Evolutionary conservation across 306 rosid genomes (phyloP), one percentile per base, ranked within the genome.

Genomic region (Vachellia collinsii): DNA sequence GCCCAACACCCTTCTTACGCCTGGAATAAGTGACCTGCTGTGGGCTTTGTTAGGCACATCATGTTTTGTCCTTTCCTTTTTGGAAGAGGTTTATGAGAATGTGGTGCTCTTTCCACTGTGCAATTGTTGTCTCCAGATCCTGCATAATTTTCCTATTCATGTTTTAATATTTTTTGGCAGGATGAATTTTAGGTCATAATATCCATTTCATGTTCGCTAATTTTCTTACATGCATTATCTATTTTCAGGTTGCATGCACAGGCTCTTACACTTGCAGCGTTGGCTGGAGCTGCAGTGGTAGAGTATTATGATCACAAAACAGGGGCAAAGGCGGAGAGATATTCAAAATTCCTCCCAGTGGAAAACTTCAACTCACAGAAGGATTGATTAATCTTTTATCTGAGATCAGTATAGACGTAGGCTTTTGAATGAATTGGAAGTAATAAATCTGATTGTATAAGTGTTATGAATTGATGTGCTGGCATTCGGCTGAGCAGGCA

Each of bases 231-330:
- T 37, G 11, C 50, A 8, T 14, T 6, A 36, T 75, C 53, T 63
- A 48, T 19, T 70, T 48, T 81, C 91, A 96, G 98, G 97, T 83
- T 96, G 86, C 94, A 96, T 42, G 99, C 98, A 3, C 99, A 96
- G 92, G 99, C 94, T 78, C 85, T 93, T 19, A 96, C 99, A 1
- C 88, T 96, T 5, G 98, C 94, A 20, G 99, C 98, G 43, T 78
- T 96, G 50, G 92, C 92, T 0, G 99, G 98, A 22, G 97, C 97
- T 13, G 99, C 98, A 6, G 86, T 85, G 63, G 99, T 92, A 7
- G 99, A 93, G 77, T 92, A 86, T 86, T 92, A 90, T 42, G 99
- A 96, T 79, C 94, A 80, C 46, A 87, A 76, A 76, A 6, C 84
- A 1, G 90, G 78, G 25, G 76, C 66, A 7, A 93, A 86, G 79